Conservation (phyloP, 2,329 filamentous ascomycete species). For the Fusarium lyarnte region DNA sequence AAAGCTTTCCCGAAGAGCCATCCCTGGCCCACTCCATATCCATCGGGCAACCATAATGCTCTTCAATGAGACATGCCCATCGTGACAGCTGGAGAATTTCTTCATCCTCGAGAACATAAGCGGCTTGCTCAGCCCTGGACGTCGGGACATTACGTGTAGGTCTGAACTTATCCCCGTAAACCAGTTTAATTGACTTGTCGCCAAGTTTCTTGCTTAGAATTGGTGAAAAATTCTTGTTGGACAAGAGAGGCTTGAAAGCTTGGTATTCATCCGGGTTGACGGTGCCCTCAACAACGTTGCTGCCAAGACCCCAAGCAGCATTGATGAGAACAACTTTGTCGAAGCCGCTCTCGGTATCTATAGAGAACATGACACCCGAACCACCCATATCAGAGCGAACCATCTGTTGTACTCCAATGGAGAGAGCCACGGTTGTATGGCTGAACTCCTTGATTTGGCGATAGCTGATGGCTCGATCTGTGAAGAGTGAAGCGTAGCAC, state of each 20-base stretch:
- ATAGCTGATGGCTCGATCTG: conserved; percentile 51
- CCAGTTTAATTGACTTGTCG: conserved; percentile 48
- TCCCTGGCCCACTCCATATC: conserved; percentile 54
- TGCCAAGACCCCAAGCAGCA: conserved; percentile 49
- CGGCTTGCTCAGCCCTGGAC: conserved; percentile 47
- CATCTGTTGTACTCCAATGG: conserved; percentile 45
- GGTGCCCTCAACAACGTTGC: conserved; percentile 51
- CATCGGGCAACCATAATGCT: conserved; percentile 50
- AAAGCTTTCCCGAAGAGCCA: conserved; percentile 43
- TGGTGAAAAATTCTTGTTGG: conserved; percentile 38
- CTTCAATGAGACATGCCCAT: conserved; percentile 49
- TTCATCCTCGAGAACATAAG: conserved; percentile 46
- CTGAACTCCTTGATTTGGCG: conserved; percentile 42
- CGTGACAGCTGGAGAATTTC: conserved; percentile 50
- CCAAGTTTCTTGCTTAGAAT: conserved; percentile 50
- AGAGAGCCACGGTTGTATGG: conserved; percentile 43
- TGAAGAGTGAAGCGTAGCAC: conserved; percentile 53
- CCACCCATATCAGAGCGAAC: conserved; percentile 48
- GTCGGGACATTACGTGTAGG: conserved; percentile 50
- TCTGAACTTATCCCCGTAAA: conserved; percentile 43
- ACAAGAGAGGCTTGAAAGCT: conserved; percentile 50
- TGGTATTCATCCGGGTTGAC: conserved; percentile 53
- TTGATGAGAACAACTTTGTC: conserved; percentile 53
- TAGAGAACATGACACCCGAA: conserved; percentile 53
- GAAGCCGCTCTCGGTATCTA: conserved; percentile 52